Conservation (phyloP, 2,329 filamentous ascomycete genomes). For the Exophiala sp. region DNA sequence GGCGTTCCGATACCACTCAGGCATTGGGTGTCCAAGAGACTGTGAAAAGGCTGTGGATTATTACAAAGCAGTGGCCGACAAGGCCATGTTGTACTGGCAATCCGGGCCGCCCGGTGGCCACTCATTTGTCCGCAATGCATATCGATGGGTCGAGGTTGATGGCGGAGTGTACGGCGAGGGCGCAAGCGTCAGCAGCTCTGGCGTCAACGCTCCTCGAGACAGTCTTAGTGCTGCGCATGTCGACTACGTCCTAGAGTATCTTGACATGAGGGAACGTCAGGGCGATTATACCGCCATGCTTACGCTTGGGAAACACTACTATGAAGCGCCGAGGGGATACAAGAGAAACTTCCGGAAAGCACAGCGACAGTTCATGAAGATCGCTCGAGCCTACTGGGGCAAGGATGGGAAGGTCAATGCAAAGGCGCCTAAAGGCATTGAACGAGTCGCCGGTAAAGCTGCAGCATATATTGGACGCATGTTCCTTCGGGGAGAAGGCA, state of each 20-base stretch:
- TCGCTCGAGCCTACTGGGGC: constrained; percentile 76
- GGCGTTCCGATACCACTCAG: constrained; percentile 75
- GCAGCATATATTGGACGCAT: constrained; percentile 84
- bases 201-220: constrained; percentile 69
- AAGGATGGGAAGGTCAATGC: constrained; percentile 68
- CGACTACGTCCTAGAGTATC: constrained; percentile 88
- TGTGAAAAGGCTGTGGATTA: constrained; percentile 80
- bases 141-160: constrained; percentile 79
- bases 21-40: constrained; percentile 76
- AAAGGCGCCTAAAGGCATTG: constrained; percentile 63
- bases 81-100: constrained; percentile 79
- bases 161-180: constrained; percentile 95
- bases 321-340: constrained; percentile 73
- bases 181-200: constrained; percentile 82
- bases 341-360: constrained; percentile 67
- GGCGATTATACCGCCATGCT: constrained; percentile 83
- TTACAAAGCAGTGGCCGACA: constrained; percentile 90
- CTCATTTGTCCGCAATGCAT: constrained; percentile 68
- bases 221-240: constrained; percentile 65
- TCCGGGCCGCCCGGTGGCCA: constrained; percentile 87
- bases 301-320: constrained; percentile 77
- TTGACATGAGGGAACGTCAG: constrained; percentile 83
- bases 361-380: constrained; percentile 71
- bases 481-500: constrained; percentile 81
- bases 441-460: constrained; percentile 73